phyloP scores from a whole-genome alignment of 2,329 filamentous ascomycete genomes.

The Cryphonectria carpinicola region DNA sequence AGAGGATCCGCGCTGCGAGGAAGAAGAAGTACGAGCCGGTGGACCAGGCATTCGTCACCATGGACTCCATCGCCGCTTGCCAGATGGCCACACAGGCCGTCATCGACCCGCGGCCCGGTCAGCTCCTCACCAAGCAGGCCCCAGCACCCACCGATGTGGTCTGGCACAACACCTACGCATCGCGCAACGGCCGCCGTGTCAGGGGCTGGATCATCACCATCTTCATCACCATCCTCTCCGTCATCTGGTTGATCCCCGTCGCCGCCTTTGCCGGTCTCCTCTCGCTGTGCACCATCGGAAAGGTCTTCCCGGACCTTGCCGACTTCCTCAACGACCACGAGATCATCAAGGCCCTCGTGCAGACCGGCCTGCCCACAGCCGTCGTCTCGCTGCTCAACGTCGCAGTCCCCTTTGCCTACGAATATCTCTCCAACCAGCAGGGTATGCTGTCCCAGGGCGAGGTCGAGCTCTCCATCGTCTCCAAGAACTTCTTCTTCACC shows the following conservation, averaged over 20 bases:
- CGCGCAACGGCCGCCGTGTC: slow-evolving; percentile 72
- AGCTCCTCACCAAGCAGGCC: slow-evolving; percentile 81
- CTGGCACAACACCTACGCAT: slow-evolving; percentile 90
- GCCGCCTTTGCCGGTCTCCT: slow-evolving; percentile 78
- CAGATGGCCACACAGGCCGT: slow-evolving; percentile 98
- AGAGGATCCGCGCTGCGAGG: slow-evolving; percentile 70
- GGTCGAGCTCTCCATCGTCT: slow-evolving; percentile 91
- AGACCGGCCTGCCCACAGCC: slow-evolving; percentile 84
- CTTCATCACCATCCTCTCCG: slow-evolving; percentile 79
- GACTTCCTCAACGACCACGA: slow-evolving; percentile 69
- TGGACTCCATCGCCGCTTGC: slow-evolving; percentile 90
- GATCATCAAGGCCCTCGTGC: slow-evolving; percentile 75
- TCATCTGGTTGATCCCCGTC: slow-evolving; percentile 87
- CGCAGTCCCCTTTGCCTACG: slow-evolving; percentile 90
- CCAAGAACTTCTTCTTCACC: slow-evolving; percentile 98
- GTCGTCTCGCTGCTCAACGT: slow-evolving; percentile 87
- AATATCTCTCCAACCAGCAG: slow-evolving; percentile 87
- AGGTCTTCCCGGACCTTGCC: slow-evolving; percentile 72
- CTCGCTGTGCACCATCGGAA: slow-evolving; percentile 78
- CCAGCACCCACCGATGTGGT: slow-evolving; percentile 92
- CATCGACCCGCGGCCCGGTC: slow-evolving; percentile 85
- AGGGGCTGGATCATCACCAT: slow-evolving; percentile 83
- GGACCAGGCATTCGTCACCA: slow-evolving; percentile 91
- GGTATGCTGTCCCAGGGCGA: slow-evolving; percentile 96
- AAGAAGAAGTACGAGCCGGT: slow-evolving; percentile 77